Base-by-base conservation (phyloP, 805 yeast genomes). In the Kluyveromyces aestuarii region DNA sequence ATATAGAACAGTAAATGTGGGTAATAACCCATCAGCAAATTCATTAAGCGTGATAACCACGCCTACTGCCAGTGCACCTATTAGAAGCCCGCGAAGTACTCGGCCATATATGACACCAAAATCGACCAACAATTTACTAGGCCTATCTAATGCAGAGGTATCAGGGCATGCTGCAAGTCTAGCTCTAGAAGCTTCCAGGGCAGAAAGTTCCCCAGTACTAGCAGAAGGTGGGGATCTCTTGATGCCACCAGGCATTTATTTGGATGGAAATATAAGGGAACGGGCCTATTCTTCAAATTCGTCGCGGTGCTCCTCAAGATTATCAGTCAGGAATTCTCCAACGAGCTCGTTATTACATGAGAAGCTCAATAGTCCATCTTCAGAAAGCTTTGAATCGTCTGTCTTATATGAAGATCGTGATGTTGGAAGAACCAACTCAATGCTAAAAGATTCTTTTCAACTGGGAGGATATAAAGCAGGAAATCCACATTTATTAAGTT, bases 1-100 rank as follows among this genome's bases (percentile, higher is more conserved):
- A 42, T 62, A 62, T 37, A n/a, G 17, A n/a, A 19, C 40, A 37
- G 18, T 9, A 2, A 37, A 19, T n/a, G 25, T 4, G 40, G 21
- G 17, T 19, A 37, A 2, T 37, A 37, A n/a, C 17, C 40, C 14
- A 10, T n/a, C 40, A 13, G 40, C 40, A 37, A 10, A 13, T 37
- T 17, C 40, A 37, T 8, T 19, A 8, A 30, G 35, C 7, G 35
- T 30, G 35, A 30, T 30, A 11, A 30, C 35, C 14, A 30, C 35
- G 7, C 35, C 35, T 10, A 10, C 35, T 8, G 7, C 14, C 35
- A 30, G 35, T 7, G 7, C 8, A 30, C 14, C 35, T 10, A 30
- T 30, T 30, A 30, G 35, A 30, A 30, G 35, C 7, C 35, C 35
- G 35, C 35, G 35, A 30, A 30, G 35, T 30, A 30, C 11, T 30